Percentiles rank a stretch among this genome's conserved stretches.
Conservation (phyloP, 345 rosid species). For the Tarenaya hassleriana region DNA sequence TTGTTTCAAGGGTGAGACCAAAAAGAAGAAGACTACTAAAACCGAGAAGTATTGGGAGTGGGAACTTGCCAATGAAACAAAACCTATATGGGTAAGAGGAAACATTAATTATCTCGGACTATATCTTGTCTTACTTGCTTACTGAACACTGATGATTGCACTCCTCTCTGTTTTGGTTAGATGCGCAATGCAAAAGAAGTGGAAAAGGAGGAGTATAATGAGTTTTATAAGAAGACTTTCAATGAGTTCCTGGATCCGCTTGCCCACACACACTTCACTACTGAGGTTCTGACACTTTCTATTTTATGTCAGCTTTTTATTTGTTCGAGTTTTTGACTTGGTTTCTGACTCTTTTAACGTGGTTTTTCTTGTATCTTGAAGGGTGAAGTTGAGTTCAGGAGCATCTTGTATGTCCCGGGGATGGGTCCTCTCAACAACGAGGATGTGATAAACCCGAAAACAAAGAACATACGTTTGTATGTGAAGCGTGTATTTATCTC, state of each 20-base stretch:
- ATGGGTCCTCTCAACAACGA: conserved; percentile 97
- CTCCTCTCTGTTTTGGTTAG: conserved; percentile 31
- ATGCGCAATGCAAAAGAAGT: conserved; percentile 84
- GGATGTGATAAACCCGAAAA: conserved; percentile 76
- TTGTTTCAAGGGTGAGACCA: conserved; percentile 60
- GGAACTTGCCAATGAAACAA: conserved; percentile 92
- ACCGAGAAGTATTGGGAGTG: conserved; percentile 98
- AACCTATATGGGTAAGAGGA: conserved; percentile 86
- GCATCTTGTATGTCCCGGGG: conserved; percentile 88
- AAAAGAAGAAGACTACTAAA: conserved; percentile 73
- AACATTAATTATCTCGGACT: background rate
- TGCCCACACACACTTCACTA: conserved; percentile 76
- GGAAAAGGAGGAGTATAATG: conserved; percentile 70
- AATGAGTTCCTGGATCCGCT: conserved; percentile 92
- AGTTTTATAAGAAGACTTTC: conserved; percentile 90
- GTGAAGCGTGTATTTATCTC: conserved; percentile 98
- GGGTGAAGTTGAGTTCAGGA: conserved; percentile 99
- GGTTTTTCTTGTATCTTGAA: conserved; percentile 25
- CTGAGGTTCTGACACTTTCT: conserved; percentile 48
- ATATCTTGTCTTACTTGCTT: background rate
- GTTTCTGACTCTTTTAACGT: conserved; percentile 8
- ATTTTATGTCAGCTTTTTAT: background rate
- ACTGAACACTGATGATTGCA: conserved; percentile 1
- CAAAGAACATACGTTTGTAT: conserved; percentile 79
- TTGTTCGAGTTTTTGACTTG: background rate